phyloP scores from a whole-genome alignment of 805 yeast genomes.

The Komagataella phaffii region DNA sequence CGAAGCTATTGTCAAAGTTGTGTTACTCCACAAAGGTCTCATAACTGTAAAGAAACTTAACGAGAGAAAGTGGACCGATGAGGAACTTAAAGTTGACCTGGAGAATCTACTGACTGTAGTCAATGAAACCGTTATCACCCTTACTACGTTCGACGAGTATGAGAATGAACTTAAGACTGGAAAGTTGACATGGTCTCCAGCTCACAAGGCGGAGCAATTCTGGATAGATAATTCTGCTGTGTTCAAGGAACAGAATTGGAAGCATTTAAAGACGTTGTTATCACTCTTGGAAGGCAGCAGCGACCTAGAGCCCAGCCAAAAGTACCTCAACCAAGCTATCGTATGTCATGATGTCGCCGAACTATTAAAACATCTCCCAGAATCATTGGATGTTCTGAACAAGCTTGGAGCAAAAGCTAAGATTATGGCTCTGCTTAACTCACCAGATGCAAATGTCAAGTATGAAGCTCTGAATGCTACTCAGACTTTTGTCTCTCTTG shows the following conservation, averaged over 20 bases:
- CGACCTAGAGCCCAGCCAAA: conserved; percentile 12
- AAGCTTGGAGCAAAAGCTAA: conserved; percentile 55
- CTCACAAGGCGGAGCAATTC: conserved; percentile 77
- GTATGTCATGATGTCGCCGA: conserved; percentile 56
- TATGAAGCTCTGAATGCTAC: conserved; percentile 93
- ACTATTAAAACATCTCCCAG: conserved; percentile 49
- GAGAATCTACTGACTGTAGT: conserved; percentile 41
- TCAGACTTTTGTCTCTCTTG: conserved; percentile 83
- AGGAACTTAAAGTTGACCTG: conserved; percentile 72
- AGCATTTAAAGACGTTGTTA: conserved; percentile 50
- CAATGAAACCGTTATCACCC: conserved; percentile 56
- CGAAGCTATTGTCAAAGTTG: conserved; percentile 43
- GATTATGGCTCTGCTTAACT: conserved; percentile 75
- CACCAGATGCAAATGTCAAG: conserved; percentile 75
- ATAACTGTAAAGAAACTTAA: conserved; percentile 53
- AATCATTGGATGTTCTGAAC: conserved; percentile 38
- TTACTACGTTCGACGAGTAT: conserved; percentile 91
- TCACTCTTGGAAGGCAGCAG: conserved; percentile 27
- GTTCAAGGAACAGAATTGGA: conserved; percentile 72
- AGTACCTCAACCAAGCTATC: conserved; percentile 33
- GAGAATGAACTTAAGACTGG: conserved; percentile 72
- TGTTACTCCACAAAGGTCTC: conserved; percentile 63
- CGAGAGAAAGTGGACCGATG: conserved; percentile 91
- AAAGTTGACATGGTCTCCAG: conserved; percentile 78
- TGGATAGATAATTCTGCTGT: conserved; percentile 74